Base-by-base conservation (phyloP, 2,329 filamentous ascomycete species). In the Aureobasidium sp. region DNA sequence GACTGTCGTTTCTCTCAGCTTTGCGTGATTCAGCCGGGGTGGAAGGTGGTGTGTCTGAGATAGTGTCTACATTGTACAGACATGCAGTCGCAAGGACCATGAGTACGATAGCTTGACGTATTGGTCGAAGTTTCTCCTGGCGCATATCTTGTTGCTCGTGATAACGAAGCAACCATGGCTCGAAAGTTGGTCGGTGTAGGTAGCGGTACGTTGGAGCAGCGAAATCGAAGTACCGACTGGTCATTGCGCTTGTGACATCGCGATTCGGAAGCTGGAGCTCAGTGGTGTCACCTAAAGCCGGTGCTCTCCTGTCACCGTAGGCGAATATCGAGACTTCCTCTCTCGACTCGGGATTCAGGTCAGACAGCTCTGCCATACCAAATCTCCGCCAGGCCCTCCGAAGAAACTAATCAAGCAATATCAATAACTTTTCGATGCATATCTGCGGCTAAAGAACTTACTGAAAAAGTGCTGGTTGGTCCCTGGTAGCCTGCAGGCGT, bases 41-140 rank as follows among this genome's bases (percentile, higher is more conserved):
- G 25, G 3, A 16, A 16, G 44, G 7, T 6, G 49, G 16, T 14
- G 32, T n/a, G 21, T 32, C 25, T 32, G 16, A 10, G 2, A 32
- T 27, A 29, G 29, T 11, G 5, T 55, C 51, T 1, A 42, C 37
- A 9, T 45, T 58, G 45, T 37, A 62, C 25, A 62, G 16, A 27
- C 42, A 47, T 1, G 61, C 51, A 14, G 54, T 47, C 16, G 61
- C 61, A 42, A 62, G 44, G 3, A 62, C 51, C n/a, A 62, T 45
- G 16, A 62, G 51, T 10, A 57, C 61, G 13, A 62, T 62, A 6
- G 49, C 53, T 48, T 37, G 32, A 9, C 34, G 51, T 14, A 34
- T 21, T 44, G 29, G 49, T 16, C 10, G 16, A 7, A 39, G 49
- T 25, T 27, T 42, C 39, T 27, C 51, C 16, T 42, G 32, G 11